Base-by-base conservation (phyloP, 148 eudicot genomes). In the Rhododendron mucronatum region DNA sequence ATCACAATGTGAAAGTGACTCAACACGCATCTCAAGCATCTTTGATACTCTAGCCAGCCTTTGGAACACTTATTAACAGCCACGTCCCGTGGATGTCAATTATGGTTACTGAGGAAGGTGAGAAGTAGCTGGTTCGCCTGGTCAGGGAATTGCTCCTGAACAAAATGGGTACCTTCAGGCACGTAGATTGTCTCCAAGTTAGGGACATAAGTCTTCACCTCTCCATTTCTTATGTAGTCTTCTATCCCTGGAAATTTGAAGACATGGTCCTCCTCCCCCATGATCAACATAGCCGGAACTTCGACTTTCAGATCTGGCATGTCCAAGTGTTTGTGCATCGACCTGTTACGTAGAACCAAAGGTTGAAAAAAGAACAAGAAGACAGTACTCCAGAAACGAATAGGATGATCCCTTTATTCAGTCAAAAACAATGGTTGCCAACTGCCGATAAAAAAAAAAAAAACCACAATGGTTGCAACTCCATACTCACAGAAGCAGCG, bases 91-190 rank as follows among this genome's bases (percentile, higher is more conserved):
- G 35, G 53, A 12, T 53, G 65, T 86, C 80, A 89, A 21, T 14
- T 41, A 86, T 88, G 92, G n/a, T 55, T 86, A 33, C 44, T 13
- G 80, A 89, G 88, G 87, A 91, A 91, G 57, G 81, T 63, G 65
- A 91, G 86, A 50, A 91, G 80, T 9, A 88, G 86, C 61, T 83
- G 69, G 82, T 88, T 91, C 26, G 88, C 86, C 65, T 82, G 39
- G 39, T 37, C 39, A 37, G 39, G 39, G 39, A 37, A 37, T 37
- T 37, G 39, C 39, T 37, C 39, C 59, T 88, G 91, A 80, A 89
- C 90, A 63, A 91, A 91, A 86, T 91, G 92, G 33, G 78, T 67
- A 18, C 91, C 92, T 81, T 91, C 89, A 10, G 91, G 87, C 83
- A 91, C 13, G 78, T 59, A 89, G n/a, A 20, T 28, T 26, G 69